Base-by-base conservation (phyloP, 73 alveolate species). In the Stentor coeruleus region DNA sequence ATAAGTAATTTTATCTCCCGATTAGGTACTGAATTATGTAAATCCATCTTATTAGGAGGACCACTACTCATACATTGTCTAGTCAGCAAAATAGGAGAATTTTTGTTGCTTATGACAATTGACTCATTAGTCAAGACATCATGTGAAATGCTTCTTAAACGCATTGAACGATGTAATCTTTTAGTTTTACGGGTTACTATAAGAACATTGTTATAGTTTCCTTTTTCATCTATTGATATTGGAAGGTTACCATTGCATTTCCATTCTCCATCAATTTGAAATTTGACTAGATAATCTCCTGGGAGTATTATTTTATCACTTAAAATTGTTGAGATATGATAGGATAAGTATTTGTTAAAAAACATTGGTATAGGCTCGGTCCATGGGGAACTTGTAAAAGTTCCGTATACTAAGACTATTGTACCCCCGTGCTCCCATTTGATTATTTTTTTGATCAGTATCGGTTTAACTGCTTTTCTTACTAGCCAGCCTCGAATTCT, bases 251-350 rank as follows among this genome's bases (percentile, higher is more conserved):
- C 38, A 66, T 66, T 57, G 35, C 81, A 66, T 30, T 30, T 28
- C 81, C 81, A 66, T 36, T 20, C 14, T 20, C 81, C 81, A 30
- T 66, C 81, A 66, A 66, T 30, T 30, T 33, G n/a, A 57, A 66
- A 66, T 36, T 66, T 66, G n/a, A 66, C 49, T 15, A 20, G 35
- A 36, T 66, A 66, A 26, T 20, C 35, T n/a, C 81, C 81, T 57
- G 15, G 35, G 28, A 31, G 73, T 31, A 57, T n/a, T 57, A 20
- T 57, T 57, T 31, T n/a, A 31, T 57, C 73, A n/a, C 28, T 31
- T 0, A 57, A n/a, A 57, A 57, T 31, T 57, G 73, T 57, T 20
- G 73, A 57, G 0, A 57, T 57, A 57, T 20, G 28, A 20, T 57
- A n/a, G 15, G 15, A 20, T n/a, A 57, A 31, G 73, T 57, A 57